Base-by-base conservation (phyloP, 331 rosid species). In the Saraca asoca region DNA sequence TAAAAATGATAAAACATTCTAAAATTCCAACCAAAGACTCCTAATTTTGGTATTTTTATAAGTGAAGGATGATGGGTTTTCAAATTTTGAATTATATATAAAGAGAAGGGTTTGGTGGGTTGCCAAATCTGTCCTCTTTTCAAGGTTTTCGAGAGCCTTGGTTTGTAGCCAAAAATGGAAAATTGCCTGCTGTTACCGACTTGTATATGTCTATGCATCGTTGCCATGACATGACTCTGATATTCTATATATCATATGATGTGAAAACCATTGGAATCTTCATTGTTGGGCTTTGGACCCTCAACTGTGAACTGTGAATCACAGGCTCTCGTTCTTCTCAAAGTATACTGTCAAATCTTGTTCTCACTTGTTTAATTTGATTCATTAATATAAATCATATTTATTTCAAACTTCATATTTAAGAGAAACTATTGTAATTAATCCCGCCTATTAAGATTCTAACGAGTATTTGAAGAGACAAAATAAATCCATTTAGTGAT, bases 291-390 rank as follows among this genome's bases (percentile, higher is more conserved):
- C 31, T 75, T 46, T 52, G 79, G 12, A 68, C 61, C 46, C 53
- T 75, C 2, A 24, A 24, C 31, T 24, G 31, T 24, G 52, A 55
- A 68, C 65, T 69, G 70, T 58, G 62, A 42, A 55, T 62, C 71
- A 13, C 75, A 75, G 75, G 29, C 17, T 62, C 71, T 69, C 71
- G 80, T 69, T 75, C 71, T 75, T 53, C 38, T 61, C 60, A n/a
- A n/a, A n/a, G n/a, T n/a, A n/a, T n/a, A n/a, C n/a, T n/a, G n/a
- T n/a, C n/a, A n/a, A n/a, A n/a, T n/a, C n/a, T n/a, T n/a, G n/a
- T n/a, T n/a, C n/a, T n/a, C n/a, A n/a, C n/a, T n/a, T n/a, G n/a
- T n/a, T n/a, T n/a, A n/a, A n/a, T n/a, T n/a, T n/a, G n/a, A n/a
- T n/a, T n/a, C n/a, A n/a, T n/a, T n/a, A n/a, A n/a, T n/a, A n/a